Evolutionary conservation across 768 basidiomycete genomes (phyloP).

Genomic region (Porphyrellus cyaneotinctus): DNA sequence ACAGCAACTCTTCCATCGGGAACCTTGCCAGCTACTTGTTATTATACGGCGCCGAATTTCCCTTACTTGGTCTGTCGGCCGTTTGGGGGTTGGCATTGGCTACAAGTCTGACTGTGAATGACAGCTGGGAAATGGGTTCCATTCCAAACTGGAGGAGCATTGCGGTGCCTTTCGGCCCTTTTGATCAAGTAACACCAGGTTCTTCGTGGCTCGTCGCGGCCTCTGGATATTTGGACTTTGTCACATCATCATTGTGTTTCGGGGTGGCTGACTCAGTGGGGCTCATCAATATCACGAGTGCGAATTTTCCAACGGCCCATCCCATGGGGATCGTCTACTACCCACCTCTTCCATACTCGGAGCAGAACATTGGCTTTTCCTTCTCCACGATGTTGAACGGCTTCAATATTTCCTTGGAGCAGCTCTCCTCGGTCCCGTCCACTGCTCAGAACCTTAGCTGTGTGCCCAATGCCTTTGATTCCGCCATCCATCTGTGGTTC

Average conservation of each 20-base stretch:
- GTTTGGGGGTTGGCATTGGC: constrained; percentile 14
- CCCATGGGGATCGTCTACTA: constrained; percentile 7
- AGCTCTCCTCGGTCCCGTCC: constrained; percentile 9
- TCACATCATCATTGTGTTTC: constrained; percentile 3
- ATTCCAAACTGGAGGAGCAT: accelerated
- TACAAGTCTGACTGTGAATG: constrained; percentile 12
- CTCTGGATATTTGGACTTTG: background rate
- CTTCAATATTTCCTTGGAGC: constrained; percentile 14
- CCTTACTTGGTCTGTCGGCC: constrained; percentile 6
- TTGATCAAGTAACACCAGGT: background rate
- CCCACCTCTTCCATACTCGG: constrained; percentile 3
- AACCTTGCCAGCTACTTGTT: constrained; percentile 8
- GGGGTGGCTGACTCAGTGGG: background rate
- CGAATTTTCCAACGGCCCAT: background rate
- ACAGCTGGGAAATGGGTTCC: constrained; percentile 3
- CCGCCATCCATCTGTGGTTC: background rate
- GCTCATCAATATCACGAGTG: constrained; percentile 7
- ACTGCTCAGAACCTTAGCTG: constrained; percentile 10
- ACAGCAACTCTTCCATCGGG: constrained; percentile 10
- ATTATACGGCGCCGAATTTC: constrained; percentile 4
- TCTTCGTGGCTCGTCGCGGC: background rate
- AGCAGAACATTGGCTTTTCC: background rate
- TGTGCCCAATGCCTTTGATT: accelerated
- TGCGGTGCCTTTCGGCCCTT: background rate
- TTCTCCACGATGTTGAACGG: constrained; percentile 8